A percentile compares a stretch with the other conserved stretches of the same genome.
Evolutionary conservation across 1,139 yeast genomes (phyloP).

Genomic region (Spathaspora sp.): DNA sequence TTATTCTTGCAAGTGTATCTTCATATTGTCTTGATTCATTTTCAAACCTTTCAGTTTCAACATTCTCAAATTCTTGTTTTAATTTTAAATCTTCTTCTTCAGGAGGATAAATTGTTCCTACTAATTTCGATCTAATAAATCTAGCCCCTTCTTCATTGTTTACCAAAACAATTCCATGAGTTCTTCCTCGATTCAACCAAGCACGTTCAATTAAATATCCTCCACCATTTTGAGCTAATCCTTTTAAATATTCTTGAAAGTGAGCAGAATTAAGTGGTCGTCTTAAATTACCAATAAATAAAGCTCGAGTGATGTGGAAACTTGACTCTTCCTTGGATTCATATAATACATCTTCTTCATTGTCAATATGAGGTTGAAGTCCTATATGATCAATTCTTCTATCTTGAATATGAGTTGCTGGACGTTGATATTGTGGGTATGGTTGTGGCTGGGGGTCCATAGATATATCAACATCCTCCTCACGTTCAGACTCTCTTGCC

Average conservation of each 20-base stretch:
- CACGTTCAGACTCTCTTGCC: conserved; percentile 9
- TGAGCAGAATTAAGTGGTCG: conserved; percentile 36
- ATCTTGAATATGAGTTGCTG: conserved; percentile 5
- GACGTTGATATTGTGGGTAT: conserved; percentile 12
- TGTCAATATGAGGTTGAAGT: conserved; percentile 18
- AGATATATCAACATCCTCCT: neutral
- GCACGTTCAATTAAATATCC: conserved; percentile 37
- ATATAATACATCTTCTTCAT: conserved; percentile 31
- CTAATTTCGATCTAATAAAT: conserved; percentile 29
- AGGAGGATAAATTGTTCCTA: conserved; percentile 33
- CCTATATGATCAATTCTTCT: conserved; percentile 27
- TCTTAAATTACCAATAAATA: conserved; percentile 44
- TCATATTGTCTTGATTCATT: conserved; percentile 21
- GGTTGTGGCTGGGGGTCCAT: conserved; percentile 14
- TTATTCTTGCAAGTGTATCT: conserved; percentile 11
- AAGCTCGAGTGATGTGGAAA: conserved; percentile 41
- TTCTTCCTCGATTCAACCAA: conserved; percentile 42
- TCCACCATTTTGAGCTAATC: conserved; percentile 25
- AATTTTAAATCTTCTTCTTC: conserved; percentile 24
- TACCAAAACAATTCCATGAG: conserved; percentile 44
- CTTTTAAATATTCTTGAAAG: conserved; percentile 35
- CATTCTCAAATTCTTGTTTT: conserved; percentile 21
- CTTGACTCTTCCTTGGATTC: conserved; percentile 27
- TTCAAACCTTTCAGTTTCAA: conserved; percentile 24
- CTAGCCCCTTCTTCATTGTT: conserved; percentile 41